Conservation (phyloP, 805 yeast genomes). For the Ogataea parapolymorpha region DNA sequence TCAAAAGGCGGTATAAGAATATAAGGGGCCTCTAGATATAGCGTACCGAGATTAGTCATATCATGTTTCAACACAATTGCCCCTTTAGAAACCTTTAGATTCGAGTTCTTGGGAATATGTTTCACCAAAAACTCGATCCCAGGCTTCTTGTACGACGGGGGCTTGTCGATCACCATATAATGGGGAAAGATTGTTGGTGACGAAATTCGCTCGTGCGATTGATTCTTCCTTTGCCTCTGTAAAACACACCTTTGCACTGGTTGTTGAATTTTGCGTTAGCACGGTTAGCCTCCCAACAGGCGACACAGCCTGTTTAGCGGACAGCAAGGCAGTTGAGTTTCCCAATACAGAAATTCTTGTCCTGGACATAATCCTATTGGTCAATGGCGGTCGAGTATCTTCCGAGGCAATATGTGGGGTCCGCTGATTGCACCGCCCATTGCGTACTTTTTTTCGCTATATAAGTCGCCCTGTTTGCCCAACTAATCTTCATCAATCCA, state of each 20-base stretch:
- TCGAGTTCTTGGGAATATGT: constrained; percentile 13
- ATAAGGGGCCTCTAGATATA: constrained; percentile 31
- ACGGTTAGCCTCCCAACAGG: background rate
- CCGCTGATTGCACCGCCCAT: constrained; percentile 1
- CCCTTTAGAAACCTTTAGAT: constrained; percentile 11
- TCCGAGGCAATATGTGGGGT: background rate
- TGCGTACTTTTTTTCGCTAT: background rate
- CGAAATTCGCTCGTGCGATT: background rate
- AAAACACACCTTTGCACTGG: constrained; percentile 4
- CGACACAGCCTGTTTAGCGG: background rate
- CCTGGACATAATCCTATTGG: background rate
- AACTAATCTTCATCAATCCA: background rate
- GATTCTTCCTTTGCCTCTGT: constrained; percentile 1
- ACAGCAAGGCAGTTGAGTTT: background rate
- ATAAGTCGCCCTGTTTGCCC: background rate
- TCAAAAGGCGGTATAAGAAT: constrained; percentile 28
- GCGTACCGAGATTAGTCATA: constrained; percentile 16
- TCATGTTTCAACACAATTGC: constrained; percentile 7
- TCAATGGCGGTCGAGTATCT: background rate
- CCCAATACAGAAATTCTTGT: background rate
- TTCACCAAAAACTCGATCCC: constrained; percentile 5
- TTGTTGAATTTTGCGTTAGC: background rate
- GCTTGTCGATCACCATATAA: constrained; percentile 9
- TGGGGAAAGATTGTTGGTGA: background rate
- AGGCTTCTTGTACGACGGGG: constrained; percentile 15